These are phyloP conservation scores for Phanerochaete carnosa DNA, from an alignment of 768 basidiomycete species.

Conservation along the genomic window DNA sequence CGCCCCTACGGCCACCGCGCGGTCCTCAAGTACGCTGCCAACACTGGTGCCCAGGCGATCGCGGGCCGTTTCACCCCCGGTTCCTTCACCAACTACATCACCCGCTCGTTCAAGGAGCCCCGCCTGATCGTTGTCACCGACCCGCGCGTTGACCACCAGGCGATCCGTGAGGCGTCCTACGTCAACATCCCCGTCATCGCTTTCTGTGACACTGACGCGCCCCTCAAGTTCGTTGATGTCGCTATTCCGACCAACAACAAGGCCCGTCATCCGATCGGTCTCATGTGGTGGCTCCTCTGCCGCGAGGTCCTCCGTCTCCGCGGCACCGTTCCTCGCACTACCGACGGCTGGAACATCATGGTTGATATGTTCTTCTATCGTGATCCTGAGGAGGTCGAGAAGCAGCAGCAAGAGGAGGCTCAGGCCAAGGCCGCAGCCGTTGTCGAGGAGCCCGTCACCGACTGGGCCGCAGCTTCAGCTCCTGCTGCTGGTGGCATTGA, in stretches of 20 bases:
- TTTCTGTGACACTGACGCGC: slow-evolving; percentile 97
- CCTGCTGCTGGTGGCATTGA: slow-evolving; percentile 70
- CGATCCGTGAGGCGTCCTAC: slow-evolving; percentile 99
- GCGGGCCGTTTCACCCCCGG: slow-evolving; percentile 99
- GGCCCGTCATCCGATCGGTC: slow-evolving; percentile 94
- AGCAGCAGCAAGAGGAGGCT: slow-evolving; percentile 93
- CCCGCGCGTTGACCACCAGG: slow-evolving; percentile 99
- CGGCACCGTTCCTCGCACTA: slow-evolving; percentile 87
- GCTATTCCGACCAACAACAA: slow-evolving; percentile 99
- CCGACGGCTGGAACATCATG: slow-evolving; percentile 97
- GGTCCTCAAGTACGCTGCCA: slow-evolving; percentile 96
- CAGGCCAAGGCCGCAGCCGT: slow-evolving; percentile 71
- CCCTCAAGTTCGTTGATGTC: slow-evolving; percentile 95
- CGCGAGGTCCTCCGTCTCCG: slow-evolving; percentile 96
- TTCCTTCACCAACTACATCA: slow-evolving; percentile 99
- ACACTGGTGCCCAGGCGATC: slow-evolving; percentile 98
- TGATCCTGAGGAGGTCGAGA: slow-evolving; percentile 98
- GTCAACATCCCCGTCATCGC: slow-evolving; percentile 99
- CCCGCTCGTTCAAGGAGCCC: slow-evolving; percentile 99
- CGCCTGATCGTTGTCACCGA: slow-evolving; percentile 98
- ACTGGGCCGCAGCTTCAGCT: slow-evolving; percentile 73
- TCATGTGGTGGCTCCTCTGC: slow-evolving; percentile 96
- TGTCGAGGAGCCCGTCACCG: slow-evolving; percentile 52
- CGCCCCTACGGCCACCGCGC: slow-evolving; percentile 99
- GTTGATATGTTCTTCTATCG: slow-evolving; percentile 99